phyloP scores from a whole-genome alignment of 768 basidiomycete genomes.

The Coprinopsis cinerea region DNA sequence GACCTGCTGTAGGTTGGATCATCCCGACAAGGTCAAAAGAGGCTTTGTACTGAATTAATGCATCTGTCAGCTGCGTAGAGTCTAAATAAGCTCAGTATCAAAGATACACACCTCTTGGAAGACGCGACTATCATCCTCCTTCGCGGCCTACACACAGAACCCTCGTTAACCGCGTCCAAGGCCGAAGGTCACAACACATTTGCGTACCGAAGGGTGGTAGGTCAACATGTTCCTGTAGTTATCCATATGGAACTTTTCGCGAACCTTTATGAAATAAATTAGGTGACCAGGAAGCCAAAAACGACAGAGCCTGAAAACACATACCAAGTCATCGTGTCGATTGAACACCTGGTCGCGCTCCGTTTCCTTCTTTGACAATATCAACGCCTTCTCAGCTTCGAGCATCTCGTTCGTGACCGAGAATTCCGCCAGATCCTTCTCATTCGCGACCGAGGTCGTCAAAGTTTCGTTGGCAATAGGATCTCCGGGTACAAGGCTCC shows the following conservation, averaged over 20 bases:
- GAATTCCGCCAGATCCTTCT: slow-evolving; percentile 2
- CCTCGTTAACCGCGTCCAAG: slow-evolving; percentile 2
- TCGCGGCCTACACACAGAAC: slow-evolving; percentile 48
- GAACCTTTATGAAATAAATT: slow-evolving; percentile 41
- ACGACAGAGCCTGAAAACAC: slow-evolving; percentile 23
- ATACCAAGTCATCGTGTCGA: slow-evolving; percentile 68
- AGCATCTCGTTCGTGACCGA: slow-evolving; percentile 21
- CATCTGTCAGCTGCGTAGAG: slow-evolving; percentile 7
- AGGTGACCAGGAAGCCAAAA: slow-evolving; percentile 6
- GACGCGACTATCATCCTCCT: slow-evolving; percentile 64
- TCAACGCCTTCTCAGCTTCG: slow-evolving; percentile 32
- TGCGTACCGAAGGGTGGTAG: slow-evolving; percentile 68
- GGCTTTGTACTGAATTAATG: slow-evolving; percentile 50
- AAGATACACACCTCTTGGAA: slow-evolving; percentile 57
- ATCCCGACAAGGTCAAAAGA: slow-evolving; percentile 56
- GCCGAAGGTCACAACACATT: background rate
- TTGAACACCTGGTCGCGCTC: slow-evolving; percentile 56
- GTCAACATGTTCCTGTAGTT: slow-evolving; percentile 68
- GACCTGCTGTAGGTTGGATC: slow-evolving; percentile 33
- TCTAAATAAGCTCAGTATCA: slow-evolving; percentile 2
- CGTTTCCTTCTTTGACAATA: slow-evolving; percentile 54
- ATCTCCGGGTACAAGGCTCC: too few species aligned
- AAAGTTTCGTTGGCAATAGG: too few species aligned
- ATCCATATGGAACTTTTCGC: slow-evolving; percentile 88
- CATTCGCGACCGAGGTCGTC: slow-evolving; percentile 7